These are phyloP conservation scores for Phytophthora brassicae DNA, from an alignment of 352 stramenopile species.

Conservation along the genomic window DNA sequence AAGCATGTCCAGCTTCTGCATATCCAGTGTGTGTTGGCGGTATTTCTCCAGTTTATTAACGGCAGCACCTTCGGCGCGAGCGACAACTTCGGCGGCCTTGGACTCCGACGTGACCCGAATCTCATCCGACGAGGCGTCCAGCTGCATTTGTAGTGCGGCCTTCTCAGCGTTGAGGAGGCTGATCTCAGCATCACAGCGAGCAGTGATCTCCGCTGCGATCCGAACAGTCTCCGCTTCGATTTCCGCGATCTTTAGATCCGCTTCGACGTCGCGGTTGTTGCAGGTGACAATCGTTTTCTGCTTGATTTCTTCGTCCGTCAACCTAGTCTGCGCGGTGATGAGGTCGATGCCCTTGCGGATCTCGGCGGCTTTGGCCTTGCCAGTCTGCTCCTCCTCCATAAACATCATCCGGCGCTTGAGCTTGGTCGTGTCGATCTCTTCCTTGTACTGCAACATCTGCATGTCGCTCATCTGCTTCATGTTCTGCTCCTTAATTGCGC, in stretches of 20 bases:
- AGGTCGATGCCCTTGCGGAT: conserved; percentile 58
- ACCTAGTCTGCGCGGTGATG: conserved; percentile 39
- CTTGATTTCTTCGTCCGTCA: conserved; percentile 42
- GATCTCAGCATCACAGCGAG: conserved; percentile 44
- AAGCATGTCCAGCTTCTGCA: conserved; percentile 47
- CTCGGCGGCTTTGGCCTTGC: conserved; percentile 50
- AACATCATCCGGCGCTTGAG: conserved; percentile 55
- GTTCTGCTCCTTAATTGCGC: conserved; percentile 68
- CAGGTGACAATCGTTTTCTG: conserved; percentile 45
- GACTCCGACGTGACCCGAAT: conserved; percentile 32
- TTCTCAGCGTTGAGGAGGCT: conserved; percentile 41
- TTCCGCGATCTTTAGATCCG: conserved; percentile 42
- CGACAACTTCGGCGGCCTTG: conserved; percentile 41
- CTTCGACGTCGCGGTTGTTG: conserved; percentile 44
- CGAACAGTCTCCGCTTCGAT: conserved; percentile 48
- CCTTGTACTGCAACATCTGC: conserved; percentile 66
- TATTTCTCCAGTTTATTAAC: conserved; percentile 45
- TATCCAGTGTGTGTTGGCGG: conserved; percentile 36
- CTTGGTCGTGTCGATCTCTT: conserved; percentile 59
- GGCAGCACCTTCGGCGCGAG: conserved; percentile 39
- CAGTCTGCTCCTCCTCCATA: conserved; percentile 67
- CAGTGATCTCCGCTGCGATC: conserved; percentile 44
- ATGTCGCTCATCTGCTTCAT: conserved; percentile 85
- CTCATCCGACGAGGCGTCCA: conserved; percentile 39
- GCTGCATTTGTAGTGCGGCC: conserved; percentile 35